These are phyloP conservation scores for Rhizoclosmatium sp. DNA, from an alignment of 192 early-diverging fungal genomes.

Conservation along the genomic window DNA sequence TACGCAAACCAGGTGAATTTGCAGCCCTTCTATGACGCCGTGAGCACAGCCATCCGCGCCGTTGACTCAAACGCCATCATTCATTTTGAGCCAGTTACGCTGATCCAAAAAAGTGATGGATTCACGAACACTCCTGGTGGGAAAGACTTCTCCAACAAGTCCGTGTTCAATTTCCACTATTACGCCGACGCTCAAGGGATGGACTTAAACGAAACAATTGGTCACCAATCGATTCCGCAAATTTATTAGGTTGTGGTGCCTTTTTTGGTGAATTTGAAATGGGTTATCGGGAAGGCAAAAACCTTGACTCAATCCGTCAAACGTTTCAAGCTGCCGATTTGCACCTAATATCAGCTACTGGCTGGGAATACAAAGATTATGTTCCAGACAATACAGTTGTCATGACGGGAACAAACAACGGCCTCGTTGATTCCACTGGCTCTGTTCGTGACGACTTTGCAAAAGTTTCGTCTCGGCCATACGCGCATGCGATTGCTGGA, in stretches of 20 bases:
- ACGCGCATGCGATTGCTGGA: slow-evolving; percentile 35
- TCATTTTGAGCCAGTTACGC: slow-evolving; percentile 66
- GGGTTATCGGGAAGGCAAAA: too few species aligned
- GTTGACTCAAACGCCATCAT: slow-evolving; percentile 63
- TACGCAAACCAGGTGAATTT: slow-evolving; percentile 53
- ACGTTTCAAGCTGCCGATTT: slow-evolving; percentile 4
- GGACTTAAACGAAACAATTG: slow-evolving; percentile 35
- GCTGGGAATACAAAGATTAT: slow-evolving; percentile 41
- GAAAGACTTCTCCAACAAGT: background rate
- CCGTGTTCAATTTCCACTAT: slow-evolving; percentile 37
- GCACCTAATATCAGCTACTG: slow-evolving; percentile 12
- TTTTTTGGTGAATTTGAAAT: slow-evolving; percentile 41
- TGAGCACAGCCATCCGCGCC: slow-evolving; percentile 55
- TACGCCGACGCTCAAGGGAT: slow-evolving; percentile 7
- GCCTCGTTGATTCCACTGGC: slow-evolving; percentile 23
- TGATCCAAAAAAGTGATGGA: slow-evolving; percentile 18
- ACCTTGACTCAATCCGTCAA: too few species aligned
- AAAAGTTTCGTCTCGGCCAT: slow-evolving; percentile 14
- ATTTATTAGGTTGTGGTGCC: slow-evolving; percentile 15
- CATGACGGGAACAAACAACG: slow-evolving; percentile 26
- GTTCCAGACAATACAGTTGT: background rate
- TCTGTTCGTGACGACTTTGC: slow-evolving; percentile 27
- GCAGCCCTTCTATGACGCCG: slow-evolving; percentile 61
- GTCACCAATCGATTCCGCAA: background rate
- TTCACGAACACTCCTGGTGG: slow-evolving; percentile 37